These are phyloP conservation scores for Camellia granthamiana DNA, from an alignment of 148 eudicot species.

Conservation along the genomic window DNA sequence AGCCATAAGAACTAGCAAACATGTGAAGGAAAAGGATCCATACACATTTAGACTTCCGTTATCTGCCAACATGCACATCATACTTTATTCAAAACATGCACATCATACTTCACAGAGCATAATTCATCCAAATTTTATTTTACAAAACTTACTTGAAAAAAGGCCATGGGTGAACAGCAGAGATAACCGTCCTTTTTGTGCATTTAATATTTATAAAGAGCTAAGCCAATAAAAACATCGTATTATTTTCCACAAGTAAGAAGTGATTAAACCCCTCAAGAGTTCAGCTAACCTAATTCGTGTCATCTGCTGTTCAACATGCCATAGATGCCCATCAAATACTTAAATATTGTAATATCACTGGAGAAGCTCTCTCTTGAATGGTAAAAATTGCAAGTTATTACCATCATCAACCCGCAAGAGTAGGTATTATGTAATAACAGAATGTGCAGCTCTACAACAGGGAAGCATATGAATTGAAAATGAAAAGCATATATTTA, in stretches of 20 bases:
- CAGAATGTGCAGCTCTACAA: not conserved
- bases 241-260: not conserved
- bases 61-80: no score
- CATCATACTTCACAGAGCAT: not conserved
- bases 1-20: not conserved
- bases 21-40: not conserved
- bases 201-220: no score
- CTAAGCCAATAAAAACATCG: no score
- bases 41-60: not conserved
- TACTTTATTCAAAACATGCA: no score
- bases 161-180: not conserved
- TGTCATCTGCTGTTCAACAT: no score
- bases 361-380: no score
- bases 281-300: not conserved
- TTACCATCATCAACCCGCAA: not conserved
- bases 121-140: not conserved
- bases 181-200: no score
- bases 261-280: not conserved
- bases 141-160: not conserved
- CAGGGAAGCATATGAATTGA: constrained; percentile 6
- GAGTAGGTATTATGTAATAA: not conserved
- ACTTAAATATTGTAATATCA: no score
- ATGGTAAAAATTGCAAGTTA: not conserved
- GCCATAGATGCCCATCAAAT: no score
- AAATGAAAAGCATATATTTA: constrained; percentile 1